Percentiles rank a stretch among this genome's conserved stretches.
These are phyloP conservation scores for Globisporangium mamillatum DNA, from an alignment of 352 stramenopile species.

Conservation along the genomic window DNA sequence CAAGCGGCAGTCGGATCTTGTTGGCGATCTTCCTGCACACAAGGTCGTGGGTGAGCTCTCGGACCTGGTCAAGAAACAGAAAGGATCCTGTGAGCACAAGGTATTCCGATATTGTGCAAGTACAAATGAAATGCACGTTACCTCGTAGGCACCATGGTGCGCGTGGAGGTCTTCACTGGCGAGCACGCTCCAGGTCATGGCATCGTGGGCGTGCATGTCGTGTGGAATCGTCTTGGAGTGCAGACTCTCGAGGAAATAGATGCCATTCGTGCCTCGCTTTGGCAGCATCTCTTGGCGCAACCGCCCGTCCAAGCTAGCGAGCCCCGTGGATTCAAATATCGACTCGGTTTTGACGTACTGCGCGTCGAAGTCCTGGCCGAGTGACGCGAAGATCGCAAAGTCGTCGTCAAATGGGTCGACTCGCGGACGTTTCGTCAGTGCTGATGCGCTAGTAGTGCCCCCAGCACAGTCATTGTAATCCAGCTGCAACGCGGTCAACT, in stretches of 20 bases:
- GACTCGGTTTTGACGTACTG: conserved; percentile 27
- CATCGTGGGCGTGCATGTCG: neutral
- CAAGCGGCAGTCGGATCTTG: conserved; percentile 4
- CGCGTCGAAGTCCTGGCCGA: conserved; percentile 22
- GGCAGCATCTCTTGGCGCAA: neutral
- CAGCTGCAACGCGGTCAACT: neutral
- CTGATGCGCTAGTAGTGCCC: neutral
- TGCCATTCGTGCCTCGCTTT: conserved; percentile 7
- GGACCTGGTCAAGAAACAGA: neutral
- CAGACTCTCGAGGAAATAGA: conserved; percentile 22
- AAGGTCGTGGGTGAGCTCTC: conserved; percentile 3
- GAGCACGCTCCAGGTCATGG: neutral
- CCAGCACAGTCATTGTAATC: neutral
- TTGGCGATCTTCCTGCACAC: conserved; percentile 9
- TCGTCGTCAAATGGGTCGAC: conserved; percentile 1
- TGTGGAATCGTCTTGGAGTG: neutral
- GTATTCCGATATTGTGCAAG: neutral
- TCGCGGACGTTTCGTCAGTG: neutral
- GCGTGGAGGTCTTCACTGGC: neutral
- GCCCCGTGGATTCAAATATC: conserved; percentile 22
- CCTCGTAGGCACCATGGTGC: conserved; percentile 5
- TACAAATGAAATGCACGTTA: neutral
- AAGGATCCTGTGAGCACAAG: neutral
- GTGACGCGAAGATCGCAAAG: conserved; percentile 28
- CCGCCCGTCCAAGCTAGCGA: conserved; percentile 26